A percentile compares a stretch with the other conserved stretches of the same genome.
phyloP scores from a whole-genome alignment of 148 eudicot species.

The Nepenthes mirabilis region DNA sequence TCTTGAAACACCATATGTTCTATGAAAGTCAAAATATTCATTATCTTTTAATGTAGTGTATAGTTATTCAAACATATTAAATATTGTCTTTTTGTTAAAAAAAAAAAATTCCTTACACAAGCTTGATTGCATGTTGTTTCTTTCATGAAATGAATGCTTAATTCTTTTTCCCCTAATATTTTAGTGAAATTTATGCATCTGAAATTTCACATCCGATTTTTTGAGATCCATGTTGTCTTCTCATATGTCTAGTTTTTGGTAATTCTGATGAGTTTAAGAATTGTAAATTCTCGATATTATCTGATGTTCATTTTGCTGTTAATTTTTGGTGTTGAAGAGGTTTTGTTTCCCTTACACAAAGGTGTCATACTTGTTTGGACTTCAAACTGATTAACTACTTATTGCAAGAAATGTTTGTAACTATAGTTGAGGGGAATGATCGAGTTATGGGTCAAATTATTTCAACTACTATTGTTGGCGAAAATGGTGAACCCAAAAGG shows the following conservation, averaged over 20 bases:
- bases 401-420: conserved; percentile 58
- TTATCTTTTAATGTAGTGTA: too few species aligned
- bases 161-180: neutral
- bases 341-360: neutral
- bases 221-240: too few species aligned
- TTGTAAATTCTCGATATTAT: neutral
- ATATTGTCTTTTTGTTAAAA: too few species aligned
- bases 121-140: neutral
- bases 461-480: conserved; percentile 79
- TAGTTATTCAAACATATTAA: too few species aligned
- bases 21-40: too few species aligned
- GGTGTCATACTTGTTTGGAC: neutral
- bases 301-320: too few species aligned
- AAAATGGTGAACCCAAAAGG: conserved; percentile 85
- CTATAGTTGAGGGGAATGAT: conserved; percentile 63
- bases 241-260: too few species aligned
- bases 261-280: too few species aligned
- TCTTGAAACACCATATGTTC: too few species aligned
- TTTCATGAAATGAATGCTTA: neutral
- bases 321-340: neutral
- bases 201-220: too few species aligned
- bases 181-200: neutral
- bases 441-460: conserved; percentile 81
- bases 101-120: too few species aligned
- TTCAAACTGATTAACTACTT: conserved; percentile 3